These are phyloP conservation scores for Naganishia liquefaciens DNA, from an alignment of 1,284 basidiomycete genomes.

Conservation along the genomic window DNA sequence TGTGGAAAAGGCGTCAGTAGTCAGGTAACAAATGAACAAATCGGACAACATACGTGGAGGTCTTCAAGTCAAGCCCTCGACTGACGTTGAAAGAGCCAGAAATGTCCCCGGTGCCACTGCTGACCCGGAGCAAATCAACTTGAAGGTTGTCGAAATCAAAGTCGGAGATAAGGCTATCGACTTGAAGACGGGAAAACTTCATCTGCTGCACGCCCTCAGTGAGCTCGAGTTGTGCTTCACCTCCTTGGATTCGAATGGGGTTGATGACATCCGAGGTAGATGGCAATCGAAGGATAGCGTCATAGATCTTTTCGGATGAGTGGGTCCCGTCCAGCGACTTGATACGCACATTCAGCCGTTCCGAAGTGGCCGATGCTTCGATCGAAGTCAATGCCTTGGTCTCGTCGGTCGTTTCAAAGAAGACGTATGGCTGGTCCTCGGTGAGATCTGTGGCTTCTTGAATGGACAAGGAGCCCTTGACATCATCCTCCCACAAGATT, in stretches of 20 bases:
- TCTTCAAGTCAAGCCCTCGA: conserved; percentile 31
- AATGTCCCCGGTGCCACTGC: conserved; percentile 32
- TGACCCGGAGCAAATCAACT: conserved; percentile 4
- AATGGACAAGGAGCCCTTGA: conserved; percentile 9
- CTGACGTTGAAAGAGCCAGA: conserved; percentile 36
- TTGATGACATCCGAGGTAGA: not conserved
- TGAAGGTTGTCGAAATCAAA: conserved; percentile 16
- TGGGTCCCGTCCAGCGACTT: not conserved
- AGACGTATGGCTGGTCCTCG: conserved; percentile 4
- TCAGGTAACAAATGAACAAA: not conserved
- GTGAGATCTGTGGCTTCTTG: not conserved
- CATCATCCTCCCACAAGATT: conserved; percentile 11
- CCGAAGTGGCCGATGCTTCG: conserved; percentile 4
- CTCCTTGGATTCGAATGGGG: conserved; percentile 17
- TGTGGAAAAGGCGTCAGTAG: not conserved
- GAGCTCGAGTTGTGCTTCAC: conserved; percentile 3
- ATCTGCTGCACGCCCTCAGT: not conserved
- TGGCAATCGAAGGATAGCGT: conserved; percentile 22
- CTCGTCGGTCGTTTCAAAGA: conserved; percentile 7
- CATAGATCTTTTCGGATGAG: not conserved
- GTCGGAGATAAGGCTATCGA: conserved; percentile 10
- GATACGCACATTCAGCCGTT: conserved; percentile 3
- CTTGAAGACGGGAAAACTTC: conserved; percentile 7
- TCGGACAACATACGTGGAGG: conserved; percentile 27
- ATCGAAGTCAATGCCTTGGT: not conserved